phyloP scores from a whole-genome alignment of 2,329 filamentous ascomycete genomes.

The Ophiognomonia clavigignenti-juglandacearum region DNA sequence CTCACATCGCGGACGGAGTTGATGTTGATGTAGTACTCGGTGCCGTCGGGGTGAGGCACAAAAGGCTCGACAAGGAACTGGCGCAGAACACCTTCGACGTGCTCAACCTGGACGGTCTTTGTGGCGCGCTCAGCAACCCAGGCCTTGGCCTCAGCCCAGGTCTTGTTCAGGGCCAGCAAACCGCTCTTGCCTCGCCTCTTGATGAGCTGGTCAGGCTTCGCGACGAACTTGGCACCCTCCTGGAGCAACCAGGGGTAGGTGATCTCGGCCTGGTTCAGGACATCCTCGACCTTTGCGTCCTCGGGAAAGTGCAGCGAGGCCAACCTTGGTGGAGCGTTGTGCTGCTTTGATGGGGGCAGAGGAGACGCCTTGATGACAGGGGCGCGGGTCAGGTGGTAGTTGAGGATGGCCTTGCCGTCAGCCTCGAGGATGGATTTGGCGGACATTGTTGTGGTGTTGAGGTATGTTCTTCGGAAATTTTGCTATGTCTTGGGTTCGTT shows the following conservation, averaged over 20 bases:
- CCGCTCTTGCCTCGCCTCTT: conserved; percentile 99
- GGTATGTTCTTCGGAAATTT: conserved; percentile 17
- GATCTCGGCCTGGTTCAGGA: conserved; percentile 92
- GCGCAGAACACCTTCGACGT: conserved; percentile 79
- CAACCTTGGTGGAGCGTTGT: conserved; percentile 89
- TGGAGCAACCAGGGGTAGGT: conserved; percentile 94
- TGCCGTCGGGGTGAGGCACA: conserved; percentile 89
- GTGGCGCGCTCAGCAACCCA: conserved; percentile 92
- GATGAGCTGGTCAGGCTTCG: conserved; percentile 97
- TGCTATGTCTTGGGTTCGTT: conserved; percentile 5
- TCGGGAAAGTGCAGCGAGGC: conserved; percentile 91
- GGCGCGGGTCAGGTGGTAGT: conserved; percentile 98
- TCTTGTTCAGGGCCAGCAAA: conserved; percentile 93
- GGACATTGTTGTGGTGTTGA: conserved; percentile 59
- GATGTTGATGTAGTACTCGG: conserved; percentile 99
- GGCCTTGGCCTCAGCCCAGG: conserved; percentile 86
- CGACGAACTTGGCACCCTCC: conserved; percentile 84
- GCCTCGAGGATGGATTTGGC: conserved; percentile 98
- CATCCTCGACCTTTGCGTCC: conserved; percentile 72
- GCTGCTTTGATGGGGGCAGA: conserved; percentile 74
- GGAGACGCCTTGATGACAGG: conserved; percentile 97
- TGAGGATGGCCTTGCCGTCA: conserved; percentile 99
- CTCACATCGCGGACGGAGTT: conserved; percentile 99
- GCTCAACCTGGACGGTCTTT: conserved; percentile 91
- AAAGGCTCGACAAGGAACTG: conserved; percentile 99